Evolutionary conservation across 305 asterid species (phyloP).

Genomic region (Rubia peregrina): DNA sequence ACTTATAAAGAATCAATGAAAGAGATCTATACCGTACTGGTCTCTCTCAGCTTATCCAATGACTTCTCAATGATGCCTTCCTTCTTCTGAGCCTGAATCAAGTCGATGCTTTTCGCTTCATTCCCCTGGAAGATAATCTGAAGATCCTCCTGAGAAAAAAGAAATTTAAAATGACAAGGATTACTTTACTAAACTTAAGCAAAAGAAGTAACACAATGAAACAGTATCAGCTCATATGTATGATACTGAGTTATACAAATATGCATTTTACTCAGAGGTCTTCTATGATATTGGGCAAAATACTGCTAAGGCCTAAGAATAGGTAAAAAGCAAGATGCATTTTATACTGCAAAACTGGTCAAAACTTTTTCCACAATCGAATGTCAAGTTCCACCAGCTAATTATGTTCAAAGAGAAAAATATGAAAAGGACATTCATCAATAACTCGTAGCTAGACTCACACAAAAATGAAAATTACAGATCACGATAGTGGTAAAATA

Average conservation of each 20-base stretch:
- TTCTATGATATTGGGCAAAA: background rate
- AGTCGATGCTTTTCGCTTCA: conserved; percentile 31
- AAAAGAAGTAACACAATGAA: background rate
- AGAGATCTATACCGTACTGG: conserved; percentile 62
- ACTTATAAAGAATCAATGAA: background rate
- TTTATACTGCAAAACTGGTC: background rate
- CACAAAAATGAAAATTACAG: background rate
- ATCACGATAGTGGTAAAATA: background rate
- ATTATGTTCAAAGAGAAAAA: background rate
- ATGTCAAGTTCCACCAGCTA: background rate
- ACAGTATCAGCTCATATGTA: background rate
- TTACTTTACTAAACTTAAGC: conserved; percentile 12
- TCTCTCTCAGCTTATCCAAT: conserved; percentile 78
- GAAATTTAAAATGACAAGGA: background rate
- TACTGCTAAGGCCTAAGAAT: background rate
- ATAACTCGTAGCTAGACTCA: background rate
- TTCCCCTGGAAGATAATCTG: conserved; percentile 33
- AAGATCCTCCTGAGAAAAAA: conserved; percentile 41
- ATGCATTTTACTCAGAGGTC: background rate
- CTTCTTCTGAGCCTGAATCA: conserved; percentile 59
- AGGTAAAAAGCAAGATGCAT: background rate
- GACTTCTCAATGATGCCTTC: conserved; percentile 69
- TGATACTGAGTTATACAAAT: background rate
- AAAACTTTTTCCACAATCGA: background rate
- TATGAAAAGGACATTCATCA: background rate